Base-by-base conservation (phyloP, 768 basidiomycete species). In the Phanerochaete sordida region DNA sequence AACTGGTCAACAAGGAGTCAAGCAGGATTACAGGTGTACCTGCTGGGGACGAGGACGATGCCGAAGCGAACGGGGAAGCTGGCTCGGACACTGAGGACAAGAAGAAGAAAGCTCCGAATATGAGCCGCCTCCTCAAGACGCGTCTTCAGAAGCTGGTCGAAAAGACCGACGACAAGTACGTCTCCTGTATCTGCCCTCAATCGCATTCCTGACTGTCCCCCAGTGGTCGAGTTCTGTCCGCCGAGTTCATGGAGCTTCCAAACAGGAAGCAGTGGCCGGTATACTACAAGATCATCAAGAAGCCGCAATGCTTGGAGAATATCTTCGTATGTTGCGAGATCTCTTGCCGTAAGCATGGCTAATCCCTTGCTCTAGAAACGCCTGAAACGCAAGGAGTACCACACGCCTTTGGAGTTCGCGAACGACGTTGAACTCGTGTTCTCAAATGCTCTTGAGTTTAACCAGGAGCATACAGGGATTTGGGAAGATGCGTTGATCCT, bases 361-460 rank as follows among this genome's bases (percentile, higher is more conserved):
- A 46, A 58, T 45, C 45, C 58, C 66, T 6, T 64, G 23, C 43
- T 31, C 28, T 65, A 98, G 95, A 88, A 86, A 83, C 84, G 83
- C 51, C 76, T 96, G 63, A 88, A 91, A 68, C 84, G 84, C 58
- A 90, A 93, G 69, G 87, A 90, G 64, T 98, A 96, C 69, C 67
- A 70, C 23, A 81, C 78, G 1, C 75, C 83, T 5, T 77, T 81
- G 3, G 87, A 89, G 26, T 96, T 95, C 68, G 87, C 88, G 46
- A 84, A 83, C 9, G 95, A 98, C 60, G 88, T 95, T 15, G 92
- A 95, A 66, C 81, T 95, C 44, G 89, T 98, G 26, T 96, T 95
- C 74, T 82, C 85, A 7, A 98, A 98, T 70, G 95, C 94, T 11
- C 79, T 92, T 70, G 74, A 81, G 59, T 98, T 95, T 75, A 98